Percentiles rank a stretch among this genome's conserved stretches.
Conservation (phyloP, 257 asterid species). For the Solanum arcanum region DNA sequence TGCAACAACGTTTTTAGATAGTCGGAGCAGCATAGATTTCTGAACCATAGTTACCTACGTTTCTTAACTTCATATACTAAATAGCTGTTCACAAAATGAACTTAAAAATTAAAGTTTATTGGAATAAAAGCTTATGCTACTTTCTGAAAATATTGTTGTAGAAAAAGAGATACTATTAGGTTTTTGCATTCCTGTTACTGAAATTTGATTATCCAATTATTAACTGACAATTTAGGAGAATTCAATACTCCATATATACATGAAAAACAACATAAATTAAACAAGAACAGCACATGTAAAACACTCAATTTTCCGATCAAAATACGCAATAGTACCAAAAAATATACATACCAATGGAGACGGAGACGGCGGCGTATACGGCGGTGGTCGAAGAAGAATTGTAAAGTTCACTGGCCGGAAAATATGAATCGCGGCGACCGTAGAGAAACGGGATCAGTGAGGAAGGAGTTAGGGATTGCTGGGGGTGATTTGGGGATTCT, state of each 20-base stretch:
- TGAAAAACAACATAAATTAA: not conserved
- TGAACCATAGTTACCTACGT: not conserved
- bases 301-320: not conserved
- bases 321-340: not conserved
- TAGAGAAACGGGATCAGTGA: not conserved
- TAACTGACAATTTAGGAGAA: not conserved
- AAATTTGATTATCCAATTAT: not conserved
- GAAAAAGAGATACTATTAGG: not conserved
- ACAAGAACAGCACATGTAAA: not conserved
- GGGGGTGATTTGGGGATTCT: not conserved
- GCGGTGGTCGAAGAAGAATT: not conserved
- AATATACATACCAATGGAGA: not conserved
- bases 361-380: no score
- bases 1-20: not conserved
- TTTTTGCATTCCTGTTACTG: not conserved
- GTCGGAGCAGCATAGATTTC: not conserved
- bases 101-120: not conserved
- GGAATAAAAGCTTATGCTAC: not conserved
- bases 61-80: not conserved
- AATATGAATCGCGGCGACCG: not conserved
- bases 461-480: not conserved
- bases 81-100: not conserved
- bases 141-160: not conserved
- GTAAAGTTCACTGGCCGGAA: not conserved
- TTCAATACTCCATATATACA: no score